phyloP scores from a whole-genome alignment of 305 asterid genomes.

The Ajuga reptans region DNA sequence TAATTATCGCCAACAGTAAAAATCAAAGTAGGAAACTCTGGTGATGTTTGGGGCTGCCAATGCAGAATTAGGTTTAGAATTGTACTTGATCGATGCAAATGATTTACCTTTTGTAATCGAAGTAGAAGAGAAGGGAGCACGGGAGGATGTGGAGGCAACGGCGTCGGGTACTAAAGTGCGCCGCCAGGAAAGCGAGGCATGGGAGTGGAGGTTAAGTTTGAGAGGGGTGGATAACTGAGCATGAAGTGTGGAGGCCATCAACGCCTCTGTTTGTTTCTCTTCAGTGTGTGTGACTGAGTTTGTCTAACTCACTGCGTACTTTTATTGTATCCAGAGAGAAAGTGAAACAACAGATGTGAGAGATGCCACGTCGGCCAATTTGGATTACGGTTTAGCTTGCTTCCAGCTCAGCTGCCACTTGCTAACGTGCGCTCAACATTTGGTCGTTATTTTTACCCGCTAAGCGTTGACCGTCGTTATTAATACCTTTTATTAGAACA shows the following conservation, averaged over 20 bases:
- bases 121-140: constrained; percentile 16
- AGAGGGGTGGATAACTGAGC: constrained; percentile 35
- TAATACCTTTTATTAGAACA: no score
- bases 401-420: constrained; percentile 14
- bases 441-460: background rate
- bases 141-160: constrained; percentile 26
- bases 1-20: background rate
- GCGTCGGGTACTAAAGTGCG: constrained; percentile 34
- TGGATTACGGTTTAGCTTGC: constrained; percentile 32
- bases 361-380: constrained; percentile 54
- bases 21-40: background rate
- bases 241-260: constrained; percentile 39
- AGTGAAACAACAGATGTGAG: constrained; percentile 41
- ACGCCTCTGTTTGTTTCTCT: constrained; percentile 22
- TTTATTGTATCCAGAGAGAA: background rate
- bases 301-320: background rate
- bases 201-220: constrained; percentile 29
- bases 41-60: background rate
- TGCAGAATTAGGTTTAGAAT: background rate
- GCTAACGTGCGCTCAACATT: constrained; percentile 19
- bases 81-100: background rate
- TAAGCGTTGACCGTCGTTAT: no score
- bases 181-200: constrained; percentile 40
- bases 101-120: constrained; percentile 31
- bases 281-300: background rate